Percentiles rank a stretch among this genome's conserved stretches.
phyloP scores from a whole-genome alignment of 352 stramenopile species.

The Pythium scleroteichum region DNA sequence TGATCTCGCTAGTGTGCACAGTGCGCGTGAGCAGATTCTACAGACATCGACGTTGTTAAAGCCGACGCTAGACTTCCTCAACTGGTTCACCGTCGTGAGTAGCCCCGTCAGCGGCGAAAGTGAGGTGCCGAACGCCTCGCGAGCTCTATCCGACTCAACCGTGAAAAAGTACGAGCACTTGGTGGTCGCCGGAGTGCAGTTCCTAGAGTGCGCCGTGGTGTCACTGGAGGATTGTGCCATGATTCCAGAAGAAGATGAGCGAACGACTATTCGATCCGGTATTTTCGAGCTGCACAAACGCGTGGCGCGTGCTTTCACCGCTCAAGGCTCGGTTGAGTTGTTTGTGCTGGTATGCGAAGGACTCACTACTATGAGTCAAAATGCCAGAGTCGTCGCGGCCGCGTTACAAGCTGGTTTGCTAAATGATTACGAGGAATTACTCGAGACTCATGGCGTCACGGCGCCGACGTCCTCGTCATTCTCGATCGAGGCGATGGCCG shows the following conservation, averaged over 20 bases:
- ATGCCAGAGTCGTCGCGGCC: slow-evolving; percentile 22
- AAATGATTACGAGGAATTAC: slow-evolving; percentile 29
- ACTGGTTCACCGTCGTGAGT: slow-evolving; percentile 20
- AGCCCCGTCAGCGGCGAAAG: background rate
- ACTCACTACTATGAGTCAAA: slow-evolving; percentile 34
- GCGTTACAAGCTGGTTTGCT: slow-evolving; percentile 10
- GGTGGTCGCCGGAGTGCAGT: slow-evolving; percentile 42
- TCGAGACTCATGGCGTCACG: slow-evolving; percentile 36
- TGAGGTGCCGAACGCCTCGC: background rate
- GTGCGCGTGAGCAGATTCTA: slow-evolving; percentile 51
- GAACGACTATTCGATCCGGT: background rate
- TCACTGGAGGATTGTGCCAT: slow-evolving; percentile 10
- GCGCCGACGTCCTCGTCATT: slow-evolving; percentile 44
- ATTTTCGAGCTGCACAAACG: slow-evolving; percentile 7
- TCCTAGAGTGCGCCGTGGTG: slow-evolving; percentile 43
- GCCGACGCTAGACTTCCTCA: slow-evolving; percentile 19
- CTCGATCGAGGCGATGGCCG: slow-evolving; percentile 60
- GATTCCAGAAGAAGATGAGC: background rate
- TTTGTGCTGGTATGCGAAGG: slow-evolving; percentile 18
- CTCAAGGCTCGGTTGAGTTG: slow-evolving; percentile 14
- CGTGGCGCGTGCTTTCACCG: slow-evolving; percentile 3
- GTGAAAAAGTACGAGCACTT: slow-evolving; percentile 24
- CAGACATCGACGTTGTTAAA: slow-evolving; percentile 28
- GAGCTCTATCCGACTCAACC: background rate
- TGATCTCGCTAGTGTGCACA: slow-evolving; percentile 34